These are phyloP conservation scores for Scolecobasidium constrictum DNA, from an alignment of 2,329 filamentous ascomycete species.

Conservation along the genomic window DNA sequence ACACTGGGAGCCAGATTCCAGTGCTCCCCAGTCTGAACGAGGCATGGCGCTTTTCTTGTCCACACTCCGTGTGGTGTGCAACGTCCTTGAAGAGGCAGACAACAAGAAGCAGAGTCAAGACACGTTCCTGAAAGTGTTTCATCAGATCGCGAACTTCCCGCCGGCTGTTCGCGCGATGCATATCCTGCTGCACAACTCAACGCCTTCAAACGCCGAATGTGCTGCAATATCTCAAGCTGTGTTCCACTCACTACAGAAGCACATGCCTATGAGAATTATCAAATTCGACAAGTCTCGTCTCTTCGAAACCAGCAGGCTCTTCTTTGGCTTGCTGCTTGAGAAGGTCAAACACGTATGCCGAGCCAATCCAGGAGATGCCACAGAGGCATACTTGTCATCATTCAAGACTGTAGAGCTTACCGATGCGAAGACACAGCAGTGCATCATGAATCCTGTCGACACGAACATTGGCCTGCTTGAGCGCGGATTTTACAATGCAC, in stretches of 20 bases:
- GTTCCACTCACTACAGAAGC: conserved; percentile 10
- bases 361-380: conserved; percentile 15
- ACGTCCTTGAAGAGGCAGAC: conserved; percentile 6
- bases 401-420: conserved; percentile 14
- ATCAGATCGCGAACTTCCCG: conserved; percentile 21
- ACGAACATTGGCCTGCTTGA: conserved; percentile 20
- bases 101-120: conserved; percentile 18
- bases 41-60: conserved; percentile 25
- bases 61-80: conserved; percentile 21
- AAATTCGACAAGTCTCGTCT: conserved; percentile 16
- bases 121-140: conserved; percentile 20
- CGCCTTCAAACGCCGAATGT: conserved; percentile 17
- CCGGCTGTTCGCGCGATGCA: conserved; percentile 23
- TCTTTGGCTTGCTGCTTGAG: conserved; percentile 26
- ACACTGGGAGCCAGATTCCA: conserved; percentile 17
- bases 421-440: conserved; percentile 1
- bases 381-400: conserved; percentile 18
- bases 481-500: conserved; percentile 17
- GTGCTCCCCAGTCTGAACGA: conserved; percentile 19
- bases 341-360: conserved; percentile 19
- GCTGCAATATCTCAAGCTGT: conserved; percentile 14
- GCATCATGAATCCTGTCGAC: conserved; percentile 18
- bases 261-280: conserved; percentile 19
- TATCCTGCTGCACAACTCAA: conserved; percentile 22
- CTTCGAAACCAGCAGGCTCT: conserved; percentile 23